Evolutionary conservation across 371 early-diverging fungal genomes (phyloP).

Genomic region (Mortierella sp.): DNA sequence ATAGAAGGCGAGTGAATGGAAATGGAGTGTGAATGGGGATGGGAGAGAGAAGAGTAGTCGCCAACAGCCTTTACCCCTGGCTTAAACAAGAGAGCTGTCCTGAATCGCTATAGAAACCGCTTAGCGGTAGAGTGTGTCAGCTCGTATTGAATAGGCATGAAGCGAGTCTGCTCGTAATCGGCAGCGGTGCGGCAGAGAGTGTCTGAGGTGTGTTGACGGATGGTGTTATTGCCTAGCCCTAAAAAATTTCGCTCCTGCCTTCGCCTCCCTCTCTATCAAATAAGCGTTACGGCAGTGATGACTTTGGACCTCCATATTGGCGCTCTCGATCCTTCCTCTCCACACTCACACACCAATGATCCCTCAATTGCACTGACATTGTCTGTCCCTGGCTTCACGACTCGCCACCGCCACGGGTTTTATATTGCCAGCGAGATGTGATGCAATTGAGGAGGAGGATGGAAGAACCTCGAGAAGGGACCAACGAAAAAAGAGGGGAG

Average conservation of each 20-base stretch:
- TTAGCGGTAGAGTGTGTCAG: neutral
- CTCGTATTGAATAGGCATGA: neutral
- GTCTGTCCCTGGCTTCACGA: too few relatives aligned
- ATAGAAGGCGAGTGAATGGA: neutral
- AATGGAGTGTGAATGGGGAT: neutral
- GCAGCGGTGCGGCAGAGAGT: neutral
- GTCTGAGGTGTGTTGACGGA: too few relatives aligned
- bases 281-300: neutral
- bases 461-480: too few relatives aligned
- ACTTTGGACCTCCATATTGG: neutral
- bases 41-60: neutral
- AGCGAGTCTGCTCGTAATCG: neutral
- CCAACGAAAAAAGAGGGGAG: neutral
- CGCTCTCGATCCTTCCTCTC: too few relatives aligned
- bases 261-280: neutral
- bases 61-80: neutral
- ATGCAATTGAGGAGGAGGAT: neutral
- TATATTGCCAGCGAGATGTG: neutral
- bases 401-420: too few relatives aligned
- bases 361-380: too few relatives aligned
- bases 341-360: too few relatives aligned
- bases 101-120: neutral
- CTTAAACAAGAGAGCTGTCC: neutral
- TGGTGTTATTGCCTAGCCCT: neutral
- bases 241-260: neutral